Base-by-base conservation (phyloP, 805 yeast species). In the Zygotorulaspora sp. region DNA sequence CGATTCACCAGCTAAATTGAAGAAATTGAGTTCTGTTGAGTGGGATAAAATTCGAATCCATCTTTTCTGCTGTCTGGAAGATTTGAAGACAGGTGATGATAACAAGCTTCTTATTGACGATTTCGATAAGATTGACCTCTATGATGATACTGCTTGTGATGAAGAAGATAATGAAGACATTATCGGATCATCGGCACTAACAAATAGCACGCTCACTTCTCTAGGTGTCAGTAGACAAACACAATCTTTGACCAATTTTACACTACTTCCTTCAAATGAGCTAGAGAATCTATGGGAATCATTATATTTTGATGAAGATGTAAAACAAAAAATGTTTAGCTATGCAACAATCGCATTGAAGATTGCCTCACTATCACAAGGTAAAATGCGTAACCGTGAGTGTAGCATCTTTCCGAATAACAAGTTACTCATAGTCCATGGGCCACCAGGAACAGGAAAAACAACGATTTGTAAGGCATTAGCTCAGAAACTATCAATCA, bases 381-480 rank as follows among this genome's bases (percentile, higher is more conserved):
- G 26, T 13, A 9, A 27, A 17, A 19, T 23, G 2, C 30, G 37
- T 32, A 15, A 27, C 27, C 11, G 27, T 33, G 20, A 24, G 7
- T 33, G 12, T 10, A 30, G 29, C 11, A 27, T 42, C 1, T 32
- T 54, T 9, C 41, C 45, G 14, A 57, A 49, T 29, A 58, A 58
- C 37, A 57, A 58, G 33, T 30, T 60, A 13, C 31, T 60, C 4
- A 37, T 60, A 17, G 41, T 69, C 1, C 66, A 68, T 48, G 75
- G 75, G 0, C 68, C 72, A 2, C 72, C 75, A 3, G 75, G 75
- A 1, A 66, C 72, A 2, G 75, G 75, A 4, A 70, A 70, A 49
- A 67, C 74, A 1, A 65, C 71, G 2, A 35, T 69, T 3, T 65
- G 71, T 30, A 66, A 54, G 30, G 62, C 72, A 0, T 30, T 68